Conservation (phyloP, 2,329 filamentous ascomycete genomes). For the Cercospora canescens region DNA sequence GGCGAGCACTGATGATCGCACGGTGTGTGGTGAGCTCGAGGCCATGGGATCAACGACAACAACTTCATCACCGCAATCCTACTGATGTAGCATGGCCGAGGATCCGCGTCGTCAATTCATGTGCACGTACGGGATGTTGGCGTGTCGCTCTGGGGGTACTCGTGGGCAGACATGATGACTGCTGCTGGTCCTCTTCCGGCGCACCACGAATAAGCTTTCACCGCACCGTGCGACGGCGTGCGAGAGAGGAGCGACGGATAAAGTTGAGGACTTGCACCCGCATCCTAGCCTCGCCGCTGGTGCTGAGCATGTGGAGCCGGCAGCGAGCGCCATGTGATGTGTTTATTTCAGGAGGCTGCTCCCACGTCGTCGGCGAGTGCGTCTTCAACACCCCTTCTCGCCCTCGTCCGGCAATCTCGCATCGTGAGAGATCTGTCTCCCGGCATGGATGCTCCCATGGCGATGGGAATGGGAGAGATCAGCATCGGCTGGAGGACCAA, state of each 20-base stretch:
- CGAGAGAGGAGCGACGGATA: background rate
- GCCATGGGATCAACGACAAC: constrained; percentile 8
- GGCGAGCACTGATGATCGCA: constrained; percentile 19
- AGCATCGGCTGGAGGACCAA: background rate
- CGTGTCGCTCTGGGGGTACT: background rate
- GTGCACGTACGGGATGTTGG: constrained; percentile 6
- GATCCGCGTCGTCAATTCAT: background rate
- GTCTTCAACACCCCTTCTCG: background rate
- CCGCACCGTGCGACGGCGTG: background rate
- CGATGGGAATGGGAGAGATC: background rate
- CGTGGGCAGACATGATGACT: background rate
- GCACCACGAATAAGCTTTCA: background rate
- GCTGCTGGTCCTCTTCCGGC: background rate
- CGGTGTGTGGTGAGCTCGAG: constrained; percentile 12
- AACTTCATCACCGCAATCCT: background rate
- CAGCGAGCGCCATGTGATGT: background rate
- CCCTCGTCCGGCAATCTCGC: background rate
- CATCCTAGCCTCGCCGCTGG: background rate
- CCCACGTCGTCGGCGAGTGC: background rate
- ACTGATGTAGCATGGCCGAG: background rate
- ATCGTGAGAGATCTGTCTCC: background rate
- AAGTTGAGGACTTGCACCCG: background rate
- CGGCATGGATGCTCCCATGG: background rate
- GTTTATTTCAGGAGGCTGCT: background rate
- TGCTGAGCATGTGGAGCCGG: background rate